Evolutionary conservation across 495 filamentous ascomycete species (phyloP).

Genomic region (Lophiotrema nucula): DNA sequence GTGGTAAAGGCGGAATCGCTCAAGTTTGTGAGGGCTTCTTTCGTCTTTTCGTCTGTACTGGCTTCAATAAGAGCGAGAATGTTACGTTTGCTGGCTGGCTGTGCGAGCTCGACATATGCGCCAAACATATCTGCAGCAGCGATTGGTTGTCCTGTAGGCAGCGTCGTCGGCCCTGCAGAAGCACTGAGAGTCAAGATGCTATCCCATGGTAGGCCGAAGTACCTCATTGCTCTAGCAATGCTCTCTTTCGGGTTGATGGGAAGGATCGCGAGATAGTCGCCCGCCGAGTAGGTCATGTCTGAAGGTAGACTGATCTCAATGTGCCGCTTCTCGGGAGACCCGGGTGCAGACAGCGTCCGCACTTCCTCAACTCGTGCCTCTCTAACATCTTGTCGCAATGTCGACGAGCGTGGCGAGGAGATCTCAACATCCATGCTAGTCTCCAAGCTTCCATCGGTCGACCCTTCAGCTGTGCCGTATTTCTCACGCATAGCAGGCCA

Average conservation of each 20-base stretch:
- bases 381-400: conserved; percentile 46
- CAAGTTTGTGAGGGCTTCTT: background rate
- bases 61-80: conserved; percentile 7
- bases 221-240: conserved; percentile 1
- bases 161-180: conserved; percentile 12
- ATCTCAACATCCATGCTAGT: conserved; percentile 6
- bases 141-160: conserved; percentile 50
- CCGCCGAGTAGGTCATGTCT: conserved; percentile 2
- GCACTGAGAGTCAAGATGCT: conserved; percentile 13
- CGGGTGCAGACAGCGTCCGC: conserved; percentile 5
- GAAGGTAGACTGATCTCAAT: conserved; percentile 22
- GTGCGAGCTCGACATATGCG: conserved; percentile 11
- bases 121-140: conserved; percentile 61
- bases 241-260: conserved; percentile 3
- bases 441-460: conserved; percentile 39
- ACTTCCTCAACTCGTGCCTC: conserved; percentile 13
- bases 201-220: conserved; percentile 16
- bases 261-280: conserved; percentile 20
- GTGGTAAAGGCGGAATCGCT: background rate
- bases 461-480: conserved; percentile 36
- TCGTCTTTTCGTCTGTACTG: conserved; percentile 1
- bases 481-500: conserved; percentile 12
- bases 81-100: conserved; percentile 18
- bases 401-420: background rate
- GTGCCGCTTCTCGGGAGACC: conserved; percentile 30